Evolutionary conservation across 495 filamentous ascomycete species (phyloP).

Genomic region (Chaetomium tenue): DNA sequence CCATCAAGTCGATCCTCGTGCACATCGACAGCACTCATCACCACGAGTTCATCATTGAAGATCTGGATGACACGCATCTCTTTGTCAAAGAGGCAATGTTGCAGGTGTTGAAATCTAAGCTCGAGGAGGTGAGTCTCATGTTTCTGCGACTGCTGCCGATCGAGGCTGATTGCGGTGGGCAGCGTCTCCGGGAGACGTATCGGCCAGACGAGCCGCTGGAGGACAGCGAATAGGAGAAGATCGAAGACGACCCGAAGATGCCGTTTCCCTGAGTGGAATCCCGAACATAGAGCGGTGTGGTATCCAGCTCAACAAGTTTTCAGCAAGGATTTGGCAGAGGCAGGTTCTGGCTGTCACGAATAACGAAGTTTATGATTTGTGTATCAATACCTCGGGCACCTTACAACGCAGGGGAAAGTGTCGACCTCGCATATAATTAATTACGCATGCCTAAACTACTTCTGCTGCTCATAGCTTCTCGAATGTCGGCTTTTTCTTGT

Average conservation of each 20-base stretch:
- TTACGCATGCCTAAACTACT: not conserved
- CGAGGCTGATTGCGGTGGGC: constrained; percentile 4
- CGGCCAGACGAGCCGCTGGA: constrained; percentile 38
- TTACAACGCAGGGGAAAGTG: not conserved
- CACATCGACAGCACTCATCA: constrained; percentile 55
- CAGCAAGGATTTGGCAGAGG: not conserved
- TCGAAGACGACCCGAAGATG: not conserved
- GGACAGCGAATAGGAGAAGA: constrained; percentile 39
- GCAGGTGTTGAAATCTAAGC: constrained; percentile 56
- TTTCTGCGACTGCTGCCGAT: constrained; percentile 1
- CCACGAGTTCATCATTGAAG: constrained; percentile 61
- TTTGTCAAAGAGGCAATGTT: constrained; percentile 71
- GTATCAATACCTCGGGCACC: not conserved
- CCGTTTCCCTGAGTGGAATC: not conserved
- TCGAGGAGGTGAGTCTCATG: constrained; percentile 52
- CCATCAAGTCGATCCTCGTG: constrained; percentile 59
- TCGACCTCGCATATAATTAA: not conserved
- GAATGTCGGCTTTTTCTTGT: constrained; percentile 80
- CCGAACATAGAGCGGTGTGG: too few relatives aligned
- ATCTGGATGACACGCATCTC: constrained; percentile 69
- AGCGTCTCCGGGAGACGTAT: constrained; percentile 48
- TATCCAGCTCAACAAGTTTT: not conserved
- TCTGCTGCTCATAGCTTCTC: constrained; percentile 67
- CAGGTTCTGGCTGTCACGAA: not conserved
- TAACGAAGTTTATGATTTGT: not conserved